Evolutionary conservation across 2,329 filamentous ascomycete genomes (phyloP).

Genomic region (Diaporthe sp.): DNA sequence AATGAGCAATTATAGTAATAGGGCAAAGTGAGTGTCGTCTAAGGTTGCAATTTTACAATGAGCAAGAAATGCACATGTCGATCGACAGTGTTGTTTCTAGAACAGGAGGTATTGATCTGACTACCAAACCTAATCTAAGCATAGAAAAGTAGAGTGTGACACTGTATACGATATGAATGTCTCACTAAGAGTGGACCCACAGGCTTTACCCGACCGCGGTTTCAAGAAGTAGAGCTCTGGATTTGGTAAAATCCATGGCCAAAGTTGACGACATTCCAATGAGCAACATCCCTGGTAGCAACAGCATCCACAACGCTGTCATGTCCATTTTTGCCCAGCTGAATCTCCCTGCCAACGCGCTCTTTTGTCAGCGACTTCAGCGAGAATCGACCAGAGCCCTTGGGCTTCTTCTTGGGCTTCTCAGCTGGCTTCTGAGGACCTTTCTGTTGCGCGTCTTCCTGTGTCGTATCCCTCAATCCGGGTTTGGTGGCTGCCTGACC

Average conservation of each 20-base stretch:
- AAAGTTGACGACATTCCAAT: constrained; percentile 30
- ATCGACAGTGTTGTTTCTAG: no score
- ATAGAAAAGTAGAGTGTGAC: background rate
- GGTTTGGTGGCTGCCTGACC: no score
- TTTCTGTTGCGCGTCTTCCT: background rate
- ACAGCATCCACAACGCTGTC: constrained; percentile 33
- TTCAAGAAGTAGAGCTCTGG: background rate
- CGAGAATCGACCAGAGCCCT: constrained; percentile 22
- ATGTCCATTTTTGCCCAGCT: constrained; percentile 20
- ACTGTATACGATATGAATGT: background rate
- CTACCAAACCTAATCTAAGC: no score
- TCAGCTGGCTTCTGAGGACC: background rate
- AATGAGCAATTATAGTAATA: no score
- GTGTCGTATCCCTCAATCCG: no score
- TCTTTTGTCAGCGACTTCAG: constrained; percentile 24
- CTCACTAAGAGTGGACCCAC: background rate
- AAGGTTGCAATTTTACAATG: no score
- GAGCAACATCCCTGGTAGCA: constrained; percentile 25
- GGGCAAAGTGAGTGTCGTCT: no score
- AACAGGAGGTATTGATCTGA: no score
- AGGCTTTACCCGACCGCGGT: background rate
- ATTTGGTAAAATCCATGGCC: constrained; percentile 19
- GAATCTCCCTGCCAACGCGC: constrained; percentile 24
- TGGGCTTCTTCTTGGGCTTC: constrained; percentile 16
- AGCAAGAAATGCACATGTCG: no score